Percentiles rank a stretch among this genome's conserved stretches.
These are phyloP conservation scores for Vitis rotundifolia DNA, from an alignment of 164 flowering plant species.

Conservation along the genomic window DNA sequence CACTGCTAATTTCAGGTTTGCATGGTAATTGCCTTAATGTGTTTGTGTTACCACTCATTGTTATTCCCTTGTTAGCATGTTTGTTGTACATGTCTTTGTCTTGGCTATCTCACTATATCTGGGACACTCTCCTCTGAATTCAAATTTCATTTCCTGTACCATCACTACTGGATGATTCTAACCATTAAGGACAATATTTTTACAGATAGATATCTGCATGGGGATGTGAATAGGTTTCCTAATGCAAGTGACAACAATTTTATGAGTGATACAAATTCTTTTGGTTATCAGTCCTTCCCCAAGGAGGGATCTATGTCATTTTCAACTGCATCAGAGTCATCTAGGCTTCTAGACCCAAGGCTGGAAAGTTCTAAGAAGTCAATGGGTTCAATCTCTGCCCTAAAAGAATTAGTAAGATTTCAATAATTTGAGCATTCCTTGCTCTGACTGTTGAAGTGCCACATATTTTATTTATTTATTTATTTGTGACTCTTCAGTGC, in stretches of 20 bases:
- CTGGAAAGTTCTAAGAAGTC: slow-evolving; percentile 54
- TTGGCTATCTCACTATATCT: neutral
- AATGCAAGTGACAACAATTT: slow-evolving; percentile 51
- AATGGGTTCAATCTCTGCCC: slow-evolving; percentile 47
- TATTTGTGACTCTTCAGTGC: slow-evolving; percentile 50
- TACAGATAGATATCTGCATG: slow-evolving; percentile 75
- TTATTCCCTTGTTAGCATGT: neutral
- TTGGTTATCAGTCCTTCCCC: slow-evolving; percentile 40
- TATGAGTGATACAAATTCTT: slow-evolving; percentile 38
- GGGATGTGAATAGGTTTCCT: slow-evolving; percentile 48
- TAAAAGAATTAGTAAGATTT: slow-evolving; percentile 56
- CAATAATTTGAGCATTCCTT: slow-evolving; percentile 6
- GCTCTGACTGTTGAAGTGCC: neutral
- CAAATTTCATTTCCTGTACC: neutral
- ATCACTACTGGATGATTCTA: slow-evolving; percentile 11
- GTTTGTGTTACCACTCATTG: too few relatives aligned
- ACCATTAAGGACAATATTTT: slow-evolving; percentile 7
- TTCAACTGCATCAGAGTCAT: slow-evolving; percentile 47
- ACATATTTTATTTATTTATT: slow-evolving; percentile 3
- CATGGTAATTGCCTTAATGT: too few relatives aligned
- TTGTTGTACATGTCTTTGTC: neutral
- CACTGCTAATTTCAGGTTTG: too few relatives aligned
- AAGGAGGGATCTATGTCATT: slow-evolving; percentile 49
- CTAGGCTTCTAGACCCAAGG: slow-evolving; percentile 54
- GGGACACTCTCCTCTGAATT: neutral